Conservation (phyloP, 1,284 basidiomycete genomes). For the Coniferiporia sulphurascens region DNA sequence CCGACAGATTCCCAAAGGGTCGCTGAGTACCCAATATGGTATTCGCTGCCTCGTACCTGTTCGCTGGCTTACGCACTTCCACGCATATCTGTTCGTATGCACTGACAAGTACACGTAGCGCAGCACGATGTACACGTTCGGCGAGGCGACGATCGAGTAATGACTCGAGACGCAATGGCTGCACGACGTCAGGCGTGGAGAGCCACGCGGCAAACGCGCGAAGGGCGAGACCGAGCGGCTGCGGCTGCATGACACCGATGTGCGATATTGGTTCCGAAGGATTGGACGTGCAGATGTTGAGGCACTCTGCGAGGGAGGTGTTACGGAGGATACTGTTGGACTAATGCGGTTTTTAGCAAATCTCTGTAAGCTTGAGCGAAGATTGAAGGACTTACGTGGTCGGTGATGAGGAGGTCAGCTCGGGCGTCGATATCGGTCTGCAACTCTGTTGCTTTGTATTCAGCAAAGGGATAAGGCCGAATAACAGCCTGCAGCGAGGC, state of each 20-base stretch:
- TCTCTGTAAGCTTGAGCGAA: not conserved
- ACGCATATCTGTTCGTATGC: constrained; percentile 72
- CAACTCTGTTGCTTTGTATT: constrained; percentile 53
- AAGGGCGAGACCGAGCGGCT: constrained; percentile 50
- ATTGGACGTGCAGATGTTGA: constrained; percentile 40
- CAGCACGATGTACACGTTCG: constrained; percentile 67
- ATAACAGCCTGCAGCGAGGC: constrained; percentile 51
- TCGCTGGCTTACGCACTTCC: constrained; percentile 66
- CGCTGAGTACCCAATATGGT: constrained; percentile 82
- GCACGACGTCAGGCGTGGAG: constrained; percentile 65
- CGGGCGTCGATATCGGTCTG: constrained; percentile 59
- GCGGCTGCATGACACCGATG: constrained; percentile 51
- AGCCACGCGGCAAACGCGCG: constrained; percentile 65
- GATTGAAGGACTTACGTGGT: constrained; percentile 59
- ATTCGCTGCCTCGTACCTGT: constrained; percentile 82
- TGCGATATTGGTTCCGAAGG: constrained; percentile 63
- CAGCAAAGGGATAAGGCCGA: constrained; percentile 71
- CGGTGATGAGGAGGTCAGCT: constrained; percentile 64
- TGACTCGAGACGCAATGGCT: constrained; percentile 71
- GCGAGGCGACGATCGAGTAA: constrained; percentile 67
- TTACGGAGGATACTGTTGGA: constrained; percentile 68
- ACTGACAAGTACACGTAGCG: constrained; percentile 59
- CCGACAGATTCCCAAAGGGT: constrained; percentile 71
- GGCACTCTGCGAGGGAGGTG: constrained; percentile 66
- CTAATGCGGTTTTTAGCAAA: constrained; percentile 34